A percentile compares a stretch with the other conserved stretches of the same genome.
Evolutionary conservation across 2,329 filamentous ascomycete genomes (phyloP).

Genomic region (Aaosphaeria pasadenensis): DNA sequence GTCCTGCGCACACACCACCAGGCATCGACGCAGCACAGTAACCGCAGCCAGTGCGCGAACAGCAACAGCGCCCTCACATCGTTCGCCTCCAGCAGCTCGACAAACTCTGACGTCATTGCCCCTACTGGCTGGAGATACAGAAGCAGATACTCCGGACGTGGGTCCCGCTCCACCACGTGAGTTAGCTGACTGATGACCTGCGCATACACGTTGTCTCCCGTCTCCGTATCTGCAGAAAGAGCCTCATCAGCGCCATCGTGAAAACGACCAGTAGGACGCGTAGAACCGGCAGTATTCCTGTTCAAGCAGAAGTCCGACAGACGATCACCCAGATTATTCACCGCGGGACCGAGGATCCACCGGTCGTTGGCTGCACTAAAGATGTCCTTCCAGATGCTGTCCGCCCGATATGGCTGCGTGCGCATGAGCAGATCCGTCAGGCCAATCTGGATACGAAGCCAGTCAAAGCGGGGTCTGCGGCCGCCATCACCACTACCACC

Average conservation of each 20-base stretch:
- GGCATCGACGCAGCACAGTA: conserved; percentile 4
- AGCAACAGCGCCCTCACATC: conserved; percentile 7
- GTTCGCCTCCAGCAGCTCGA: conserved; percentile 3
- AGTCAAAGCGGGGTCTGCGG: conserved; percentile 1
- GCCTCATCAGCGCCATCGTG: no score
- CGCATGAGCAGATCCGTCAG: conserved; percentile 5
- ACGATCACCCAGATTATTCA: background rate
- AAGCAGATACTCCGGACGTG: background rate
- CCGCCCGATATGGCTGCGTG: conserved; percentile 3
- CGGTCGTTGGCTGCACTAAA: background rate
- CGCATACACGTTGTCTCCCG: background rate
- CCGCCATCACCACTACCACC: background rate
- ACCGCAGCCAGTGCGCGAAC: conserved; percentile 9
- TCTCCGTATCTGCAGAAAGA: background rate
- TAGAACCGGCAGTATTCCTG: background rate
- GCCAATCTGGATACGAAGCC: conserved; percentile 8
- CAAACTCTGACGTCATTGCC: background rate
- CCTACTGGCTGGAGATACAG: background rate
- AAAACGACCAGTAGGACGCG: no score
- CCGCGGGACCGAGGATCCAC: background rate
- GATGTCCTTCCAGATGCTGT: background rate
- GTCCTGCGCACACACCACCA: conserved; percentile 7
- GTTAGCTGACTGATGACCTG: background rate
- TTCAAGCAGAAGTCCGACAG: background rate
- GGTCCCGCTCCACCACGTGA: background rate